phyloP scores from a whole-genome alignment of 140 eudicot genomes.

The Cichorium intybus region DNA sequence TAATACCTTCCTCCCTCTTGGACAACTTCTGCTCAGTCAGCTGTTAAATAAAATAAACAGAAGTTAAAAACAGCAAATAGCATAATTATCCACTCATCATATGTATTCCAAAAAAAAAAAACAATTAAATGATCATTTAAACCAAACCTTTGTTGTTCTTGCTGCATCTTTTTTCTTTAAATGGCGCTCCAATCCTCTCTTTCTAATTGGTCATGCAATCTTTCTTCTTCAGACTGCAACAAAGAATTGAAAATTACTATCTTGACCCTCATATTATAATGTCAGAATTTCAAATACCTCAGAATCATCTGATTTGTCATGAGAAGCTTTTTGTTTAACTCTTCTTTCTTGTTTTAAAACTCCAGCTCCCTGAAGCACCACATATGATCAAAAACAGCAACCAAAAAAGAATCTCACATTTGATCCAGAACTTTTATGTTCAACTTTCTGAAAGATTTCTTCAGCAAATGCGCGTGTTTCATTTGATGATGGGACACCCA shows the following conservation, averaged over 20 bases:
- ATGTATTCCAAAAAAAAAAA: not conserved
- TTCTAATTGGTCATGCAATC: constrained; percentile 86
- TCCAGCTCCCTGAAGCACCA: constrained; percentile 47
- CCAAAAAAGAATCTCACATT: too few species aligned
- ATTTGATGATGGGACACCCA: constrained; percentile 52
- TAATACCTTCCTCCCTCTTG: constrained; percentile 75
- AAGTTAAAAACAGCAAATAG: constrained; percentile 8
- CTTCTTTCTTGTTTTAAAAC: constrained; percentile 45
- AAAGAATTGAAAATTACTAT: constrained; percentile 2
- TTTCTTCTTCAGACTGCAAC: constrained; percentile 89
- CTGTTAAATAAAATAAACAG: constrained; percentile 35
- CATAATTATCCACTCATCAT: too few species aligned
- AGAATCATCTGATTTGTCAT: too few species aligned
- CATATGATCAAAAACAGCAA: too few species aligned
- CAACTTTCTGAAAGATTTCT: constrained; percentile 65
- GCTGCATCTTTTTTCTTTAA: constrained; percentile 87
- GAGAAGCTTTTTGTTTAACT: constrained; percentile 52
- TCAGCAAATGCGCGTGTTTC: constrained; percentile 61
- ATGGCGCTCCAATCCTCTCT: constrained; percentile 81
- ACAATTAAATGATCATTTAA: constrained; percentile 1
- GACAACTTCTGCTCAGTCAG: constrained; percentile 70
- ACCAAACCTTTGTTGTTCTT: constrained; percentile 72
- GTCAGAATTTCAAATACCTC: constrained; percentile 52
- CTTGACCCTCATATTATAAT: too few species aligned
- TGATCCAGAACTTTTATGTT: too few species aligned